phyloP scores from a whole-genome alignment of 2,329 filamentous ascomycete species.

The Sporothrix pseudoabietina region DNA sequence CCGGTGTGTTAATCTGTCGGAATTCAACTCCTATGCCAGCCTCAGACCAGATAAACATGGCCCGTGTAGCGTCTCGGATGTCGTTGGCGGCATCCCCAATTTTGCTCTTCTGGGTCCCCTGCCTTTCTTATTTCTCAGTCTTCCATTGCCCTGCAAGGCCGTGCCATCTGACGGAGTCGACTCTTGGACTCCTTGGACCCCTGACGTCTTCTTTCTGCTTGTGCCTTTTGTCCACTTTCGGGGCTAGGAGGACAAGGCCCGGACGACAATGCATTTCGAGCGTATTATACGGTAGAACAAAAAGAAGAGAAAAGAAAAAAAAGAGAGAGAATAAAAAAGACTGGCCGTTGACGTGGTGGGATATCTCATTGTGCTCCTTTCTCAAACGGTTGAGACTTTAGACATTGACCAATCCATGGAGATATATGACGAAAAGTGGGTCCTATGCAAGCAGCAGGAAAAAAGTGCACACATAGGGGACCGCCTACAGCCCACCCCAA shows the following conservation, averaged over 20 bases:
- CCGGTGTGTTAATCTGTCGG: conserved; percentile 1
- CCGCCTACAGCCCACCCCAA: not conserved
- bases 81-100: not conserved
- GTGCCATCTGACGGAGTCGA: not conserved
- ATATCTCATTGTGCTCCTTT: not conserved
- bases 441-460: not conserved
- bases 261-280: not conserved
- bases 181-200: not conserved
- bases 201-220: not conserved
- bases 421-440: not conserved
- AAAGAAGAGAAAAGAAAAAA: not conserved
- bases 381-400: not conserved
- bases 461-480: not conserved
- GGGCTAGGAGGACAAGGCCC: not conserved
- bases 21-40: not conserved
- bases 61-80: not conserved
- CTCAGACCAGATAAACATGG: conserved; percentile 19
- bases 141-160: not conserved
- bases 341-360: not conserved
- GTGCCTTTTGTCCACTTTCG: conserved; percentile 16
- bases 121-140: not conserved
- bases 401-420: not conserved
- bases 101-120: not conserved
- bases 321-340: not conserved
- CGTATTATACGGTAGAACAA: not conserved